Evolutionary conservation across 768 basidiomycete species (phyloP).

Genomic region (Lentinula raphanica): DNA sequence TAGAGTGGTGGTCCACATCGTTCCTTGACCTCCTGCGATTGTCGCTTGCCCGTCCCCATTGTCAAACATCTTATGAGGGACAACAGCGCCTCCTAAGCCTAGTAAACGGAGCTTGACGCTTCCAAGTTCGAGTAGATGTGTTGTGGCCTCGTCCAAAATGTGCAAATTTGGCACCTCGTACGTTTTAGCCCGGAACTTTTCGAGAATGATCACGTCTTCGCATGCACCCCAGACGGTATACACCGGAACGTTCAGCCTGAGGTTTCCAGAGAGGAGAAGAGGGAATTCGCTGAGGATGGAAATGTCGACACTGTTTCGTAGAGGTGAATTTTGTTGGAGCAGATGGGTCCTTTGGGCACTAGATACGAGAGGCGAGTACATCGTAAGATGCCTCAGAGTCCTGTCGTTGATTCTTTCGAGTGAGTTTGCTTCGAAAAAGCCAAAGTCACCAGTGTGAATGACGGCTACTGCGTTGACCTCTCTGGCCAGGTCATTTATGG

Average conservation of each 20-base stretch:
- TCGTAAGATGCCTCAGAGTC: constrained; percentile 90
- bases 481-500: constrained; percentile 84
- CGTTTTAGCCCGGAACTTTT: constrained; percentile 82
- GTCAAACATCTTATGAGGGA: constrained; percentile 92
- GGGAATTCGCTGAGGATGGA: constrained; percentile 92
- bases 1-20: constrained; percentile 97
- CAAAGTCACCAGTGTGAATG: constrained; percentile 98
- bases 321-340: constrained; percentile 66
- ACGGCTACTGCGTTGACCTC: constrained; percentile 88
- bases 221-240: constrained; percentile 98
- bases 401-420: constrained; percentile 91
- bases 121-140: constrained; percentile 84
- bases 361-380: constrained; percentile 93
- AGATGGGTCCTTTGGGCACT: constrained; percentile 76
- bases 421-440: constrained; percentile 86
- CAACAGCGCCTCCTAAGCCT: constrained; percentile 94
- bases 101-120: constrained; percentile 91
- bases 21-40: constrained; percentile 97
- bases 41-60: constrained; percentile 92
- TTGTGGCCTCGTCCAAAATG: constrained; percentile 93
- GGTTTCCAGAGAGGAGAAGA: constrained; percentile 79
- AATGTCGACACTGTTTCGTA: constrained; percentile 72
- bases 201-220: constrained; percentile 89
- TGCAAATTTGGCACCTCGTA: constrained; percentile 88
- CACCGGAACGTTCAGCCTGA: constrained; percentile 89